These are phyloP conservation scores for Fusarium chaquense DNA, from an alignment of 2,329 filamentous ascomycete species.

Conservation along the genomic window DNA sequence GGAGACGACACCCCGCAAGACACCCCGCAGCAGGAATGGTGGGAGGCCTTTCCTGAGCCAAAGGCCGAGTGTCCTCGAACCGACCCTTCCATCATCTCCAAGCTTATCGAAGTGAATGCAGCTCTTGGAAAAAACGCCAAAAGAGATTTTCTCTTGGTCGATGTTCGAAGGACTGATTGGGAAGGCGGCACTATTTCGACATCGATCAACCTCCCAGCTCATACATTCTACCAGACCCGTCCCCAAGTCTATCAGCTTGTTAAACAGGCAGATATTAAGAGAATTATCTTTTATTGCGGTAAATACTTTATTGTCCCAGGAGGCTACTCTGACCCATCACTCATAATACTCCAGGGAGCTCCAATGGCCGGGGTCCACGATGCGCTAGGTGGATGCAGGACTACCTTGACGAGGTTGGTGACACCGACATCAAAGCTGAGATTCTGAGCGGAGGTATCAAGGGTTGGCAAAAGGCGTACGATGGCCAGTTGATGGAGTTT, in stretches of 20 bases:
- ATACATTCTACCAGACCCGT: conserved; percentile 65
- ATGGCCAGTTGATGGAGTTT: conserved; percentile 61
- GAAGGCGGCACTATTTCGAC: conserved; percentile 70
- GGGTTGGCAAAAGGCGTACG: conserved; percentile 65
- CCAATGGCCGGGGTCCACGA: conserved; percentile 62
- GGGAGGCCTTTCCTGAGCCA: conserved; percentile 59
- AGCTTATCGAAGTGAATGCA: conserved; percentile 55
- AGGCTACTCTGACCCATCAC: neutral
- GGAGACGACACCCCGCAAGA: conserved; percentile 41
- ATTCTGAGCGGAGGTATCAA: conserved; percentile 66
- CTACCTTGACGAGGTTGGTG: conserved; percentile 62
- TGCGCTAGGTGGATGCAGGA: conserved; percentile 69
- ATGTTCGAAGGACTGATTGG: conserved; percentile 66
- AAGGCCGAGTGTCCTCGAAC: conserved; percentile 54
- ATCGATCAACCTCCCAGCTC: conserved; percentile 69
- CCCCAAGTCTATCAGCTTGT: conserved; percentile 62
- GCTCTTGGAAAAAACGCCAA: conserved; percentile 46
- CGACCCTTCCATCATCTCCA: conserved; percentile 56
- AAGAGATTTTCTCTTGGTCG: conserved; percentile 61
- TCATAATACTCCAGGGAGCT: conserved; percentile 57
- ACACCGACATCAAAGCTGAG: conserved; percentile 58
- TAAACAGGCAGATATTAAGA: conserved; percentile 61
- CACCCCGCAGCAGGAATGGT: conserved; percentile 52
- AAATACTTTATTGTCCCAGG: conserved; percentile 18
- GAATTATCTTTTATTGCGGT: conserved; percentile 69